phyloP scores from a whole-genome alignment of 176 grass and related monocot genomes.

The Carex scoparia region DNA sequence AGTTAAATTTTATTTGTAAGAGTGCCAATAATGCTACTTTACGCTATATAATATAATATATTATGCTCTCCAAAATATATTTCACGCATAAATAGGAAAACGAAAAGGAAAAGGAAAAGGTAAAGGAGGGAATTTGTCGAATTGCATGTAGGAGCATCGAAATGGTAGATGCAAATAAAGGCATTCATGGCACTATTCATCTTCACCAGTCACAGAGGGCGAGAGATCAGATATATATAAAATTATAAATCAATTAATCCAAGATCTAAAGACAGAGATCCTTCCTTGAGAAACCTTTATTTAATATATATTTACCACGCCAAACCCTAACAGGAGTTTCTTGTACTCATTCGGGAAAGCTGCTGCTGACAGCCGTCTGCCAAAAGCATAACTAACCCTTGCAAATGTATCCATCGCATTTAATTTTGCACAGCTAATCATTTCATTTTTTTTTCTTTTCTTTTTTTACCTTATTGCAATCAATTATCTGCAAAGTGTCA shows the following conservation, averaged over 20 bases:
- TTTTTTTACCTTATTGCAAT: not conserved
- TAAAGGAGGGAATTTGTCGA: not conserved
- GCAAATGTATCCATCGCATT: not conserved
- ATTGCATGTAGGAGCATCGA: not conserved
- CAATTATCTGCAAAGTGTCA: not conserved
- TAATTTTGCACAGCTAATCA: constrained; percentile 3
- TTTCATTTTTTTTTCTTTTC: not conserved
- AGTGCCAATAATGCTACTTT: too few species aligned
- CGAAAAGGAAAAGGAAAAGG: not conserved
- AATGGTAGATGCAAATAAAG: not conserved
- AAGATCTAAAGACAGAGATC: too few species aligned
- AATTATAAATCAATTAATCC: too few species aligned
- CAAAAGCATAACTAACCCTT: constrained; percentile 2
- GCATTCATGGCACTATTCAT: not conserved
- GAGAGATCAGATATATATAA: too few species aligned
- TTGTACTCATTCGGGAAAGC: not conserved
- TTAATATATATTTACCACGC: not conserved
- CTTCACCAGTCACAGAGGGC: too few species aligned
- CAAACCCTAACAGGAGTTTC: not conserved
- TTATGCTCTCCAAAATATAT: not conserved
- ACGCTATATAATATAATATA: not conserved
- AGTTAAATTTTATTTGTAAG: too few species aligned
- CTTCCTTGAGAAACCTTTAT: too few species aligned
- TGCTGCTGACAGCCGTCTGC: not conserved
- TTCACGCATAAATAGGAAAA: not conserved